These are phyloP conservation scores for Lenwebbia sp. DNA, from an alignment of 345 rosid genomes.

Conservation along the genomic window DNA sequence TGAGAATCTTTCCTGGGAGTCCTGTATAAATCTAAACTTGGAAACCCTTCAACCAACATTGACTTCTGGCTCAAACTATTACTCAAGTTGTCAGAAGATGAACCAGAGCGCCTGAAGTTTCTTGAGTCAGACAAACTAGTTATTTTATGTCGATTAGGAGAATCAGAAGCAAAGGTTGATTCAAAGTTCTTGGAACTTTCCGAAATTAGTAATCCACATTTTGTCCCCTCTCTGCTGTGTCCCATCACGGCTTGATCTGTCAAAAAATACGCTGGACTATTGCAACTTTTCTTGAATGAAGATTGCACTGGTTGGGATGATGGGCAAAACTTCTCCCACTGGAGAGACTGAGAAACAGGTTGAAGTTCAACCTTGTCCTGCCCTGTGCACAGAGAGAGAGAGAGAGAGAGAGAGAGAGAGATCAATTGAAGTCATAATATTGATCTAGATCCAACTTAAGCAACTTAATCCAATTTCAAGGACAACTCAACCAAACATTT, in stretches of 20 bases:
- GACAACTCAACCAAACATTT: neutral
- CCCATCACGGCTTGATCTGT: slow-evolving; percentile 36
- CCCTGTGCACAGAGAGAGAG: slow-evolving; percentile 27
- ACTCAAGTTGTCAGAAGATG: slow-evolving; percentile 43
- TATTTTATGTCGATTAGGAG: slow-evolving; percentile 23
- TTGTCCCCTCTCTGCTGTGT: slow-evolving; percentile 23
- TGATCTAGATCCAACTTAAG: neutral
- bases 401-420: slow-evolving; percentile 10
- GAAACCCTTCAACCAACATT: slow-evolving; percentile 30
- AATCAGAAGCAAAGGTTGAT: slow-evolving; percentile 32
- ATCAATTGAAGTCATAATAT: neutral
- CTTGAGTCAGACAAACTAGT: slow-evolving; percentile 27
- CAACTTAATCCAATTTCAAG: neutral
- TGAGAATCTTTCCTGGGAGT: slow-evolving; percentile 28
- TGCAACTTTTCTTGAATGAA: slow-evolving; percentile 24
- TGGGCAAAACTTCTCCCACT: slow-evolving; percentile 22
- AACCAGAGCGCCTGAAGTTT: slow-evolving; percentile 43
- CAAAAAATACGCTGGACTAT: slow-evolving; percentile 24
- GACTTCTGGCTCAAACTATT: slow-evolving; percentile 47
- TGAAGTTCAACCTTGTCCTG: slow-evolving; percentile 18
- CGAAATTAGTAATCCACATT: slow-evolving; percentile 23
- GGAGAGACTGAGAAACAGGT: slow-evolving; percentile 26
- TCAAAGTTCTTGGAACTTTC: slow-evolving; percentile 20
- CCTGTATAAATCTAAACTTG: slow-evolving; percentile 37
- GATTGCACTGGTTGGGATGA: slow-evolving; percentile 37